Conservation (phyloP, 1,139 yeast species). For the Candida sp. region DNA sequence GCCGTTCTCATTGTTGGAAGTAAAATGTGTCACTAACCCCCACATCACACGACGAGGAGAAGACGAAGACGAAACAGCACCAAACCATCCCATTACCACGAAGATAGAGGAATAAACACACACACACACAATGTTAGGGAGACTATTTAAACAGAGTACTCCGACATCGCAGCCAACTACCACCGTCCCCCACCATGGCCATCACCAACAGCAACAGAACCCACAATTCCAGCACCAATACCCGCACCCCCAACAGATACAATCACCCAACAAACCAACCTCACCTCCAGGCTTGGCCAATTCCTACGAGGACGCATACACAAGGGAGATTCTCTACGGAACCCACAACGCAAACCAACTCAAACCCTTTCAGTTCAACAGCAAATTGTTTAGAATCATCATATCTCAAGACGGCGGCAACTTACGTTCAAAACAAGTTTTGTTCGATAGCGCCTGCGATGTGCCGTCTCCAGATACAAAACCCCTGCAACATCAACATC, state of each 20-base stretch:
- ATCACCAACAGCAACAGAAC: conserved; percentile 11
- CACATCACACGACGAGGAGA: neutral
- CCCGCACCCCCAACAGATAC: conserved; percentile 19
- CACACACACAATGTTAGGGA: conserved; percentile 26
- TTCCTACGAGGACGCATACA: conserved; percentile 46
- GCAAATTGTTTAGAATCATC: conserved; percentile 44
- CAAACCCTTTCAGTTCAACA: conserved; percentile 34
- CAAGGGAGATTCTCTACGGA: conserved; percentile 48
- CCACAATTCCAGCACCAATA: conserved; percentile 4
- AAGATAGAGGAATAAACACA: neutral
- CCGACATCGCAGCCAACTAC: conserved; percentile 9
- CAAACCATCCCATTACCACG: neutral
- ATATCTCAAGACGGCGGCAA: conserved; percentile 59
- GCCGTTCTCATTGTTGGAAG: neutral
- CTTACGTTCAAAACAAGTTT: conserved; percentile 49
- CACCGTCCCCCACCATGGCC: conserved; percentile 11
- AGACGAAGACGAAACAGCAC: neutral
- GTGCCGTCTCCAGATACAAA: conserved; percentile 3
- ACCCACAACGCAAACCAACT: conserved; percentile 34
- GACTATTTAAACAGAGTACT: conserved; percentile 29
- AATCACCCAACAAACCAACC: conserved; percentile 5
- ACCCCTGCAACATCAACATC: conserved; percentile 2
- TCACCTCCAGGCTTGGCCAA: conserved; percentile 15
- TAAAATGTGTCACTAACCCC: neutral
- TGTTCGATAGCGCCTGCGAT: conserved; percentile 48